phyloP scores from a whole-genome alignment of 2,329 filamentous ascomycete species.

The Colletotrichum australisinense region DNA sequence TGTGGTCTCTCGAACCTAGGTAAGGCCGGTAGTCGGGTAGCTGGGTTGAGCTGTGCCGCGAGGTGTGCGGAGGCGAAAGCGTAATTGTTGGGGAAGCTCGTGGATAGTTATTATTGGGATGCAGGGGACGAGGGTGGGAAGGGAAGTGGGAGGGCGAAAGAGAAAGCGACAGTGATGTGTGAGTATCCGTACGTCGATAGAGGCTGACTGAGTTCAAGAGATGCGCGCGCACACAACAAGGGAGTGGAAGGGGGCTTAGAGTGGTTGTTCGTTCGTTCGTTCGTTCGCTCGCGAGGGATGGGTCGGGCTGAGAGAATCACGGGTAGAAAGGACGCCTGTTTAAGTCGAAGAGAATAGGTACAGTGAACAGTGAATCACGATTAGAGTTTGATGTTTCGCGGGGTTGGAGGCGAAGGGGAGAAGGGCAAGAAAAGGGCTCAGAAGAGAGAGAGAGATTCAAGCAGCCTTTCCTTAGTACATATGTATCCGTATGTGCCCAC shows the following conservation, averaged over 20 bases:
- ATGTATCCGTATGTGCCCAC: background rate
- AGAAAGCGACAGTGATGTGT: background rate
- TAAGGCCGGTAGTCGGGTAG: background rate
- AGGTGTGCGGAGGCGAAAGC: slow-evolving; percentile 1
- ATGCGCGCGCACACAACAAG: slow-evolving; percentile 7
- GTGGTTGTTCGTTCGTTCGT: background rate
- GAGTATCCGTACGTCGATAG: background rate
- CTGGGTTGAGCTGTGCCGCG: background rate
- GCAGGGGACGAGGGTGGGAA: slow-evolving; percentile 16
- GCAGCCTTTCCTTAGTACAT: slow-evolving; percentile 8
- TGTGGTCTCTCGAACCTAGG: background rate
- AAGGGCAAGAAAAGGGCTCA: background rate
- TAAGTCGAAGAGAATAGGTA: background rate
- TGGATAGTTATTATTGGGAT: slow-evolving; percentile 19
- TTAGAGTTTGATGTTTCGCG: background rate
- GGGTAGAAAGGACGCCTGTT: background rate
- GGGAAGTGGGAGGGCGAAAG: background rate
- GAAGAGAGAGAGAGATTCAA: background rate
- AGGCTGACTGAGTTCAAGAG: background rate
- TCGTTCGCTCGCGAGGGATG: background rate
- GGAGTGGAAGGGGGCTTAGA: background rate
- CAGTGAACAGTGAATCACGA: slow-evolving; percentile 16
- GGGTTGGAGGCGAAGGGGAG: background rate
- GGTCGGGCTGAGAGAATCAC: background rate
- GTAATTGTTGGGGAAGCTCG: slow-evolving; percentile 21